Conservation (phyloP, 495 filamentous ascomycete genomes). For the Geopyxis carbonaria region DNA sequence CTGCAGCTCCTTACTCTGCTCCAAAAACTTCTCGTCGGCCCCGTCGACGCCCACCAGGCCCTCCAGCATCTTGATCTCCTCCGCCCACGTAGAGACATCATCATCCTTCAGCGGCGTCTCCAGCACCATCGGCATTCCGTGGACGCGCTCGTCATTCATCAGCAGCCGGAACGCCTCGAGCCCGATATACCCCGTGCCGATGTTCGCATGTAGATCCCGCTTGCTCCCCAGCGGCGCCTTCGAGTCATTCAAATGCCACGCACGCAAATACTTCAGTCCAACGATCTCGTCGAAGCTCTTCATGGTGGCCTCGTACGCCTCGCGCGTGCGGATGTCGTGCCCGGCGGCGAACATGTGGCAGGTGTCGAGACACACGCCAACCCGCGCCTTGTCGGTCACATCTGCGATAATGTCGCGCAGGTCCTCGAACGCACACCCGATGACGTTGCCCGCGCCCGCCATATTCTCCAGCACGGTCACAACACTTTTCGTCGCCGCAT, state of each 20-base stretch:
- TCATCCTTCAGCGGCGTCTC: constrained; percentile 90
- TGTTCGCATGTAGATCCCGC: constrained; percentile 82
- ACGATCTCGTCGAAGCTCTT: constrained; percentile 61
- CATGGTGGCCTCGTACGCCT: constrained; percentile 56
- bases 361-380: constrained; percentile 92
- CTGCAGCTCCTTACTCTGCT: constrained; percentile 44
- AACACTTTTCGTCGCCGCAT: constrained; percentile 54
- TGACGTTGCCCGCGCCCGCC: constrained; percentile 70
- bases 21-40: constrained; percentile 49
- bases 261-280: constrained; percentile 60
- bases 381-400: constrained; percentile 65
- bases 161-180: constrained; percentile 78
- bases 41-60: constrained; percentile 66
- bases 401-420: constrained; percentile 63
- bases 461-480: constrained; percentile 85
- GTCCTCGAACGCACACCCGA: constrained; percentile 71
- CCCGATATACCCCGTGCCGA: constrained; percentile 82
- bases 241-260: constrained; percentile 83
- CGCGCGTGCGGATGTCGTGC: constrained; percentile 67
- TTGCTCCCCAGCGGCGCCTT: constrained; percentile 67
- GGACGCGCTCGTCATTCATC: constrained; percentile 63
- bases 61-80: constrained; percentile 80
- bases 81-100: constrained; percentile 52
- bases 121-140: constrained; percentile 73
- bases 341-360: constrained; percentile 89